A percentile compares a stretch with the other conserved stretches of the same genome.
Evolutionary conservation across 306 rosid species (phyloP).

Genomic region (Ammopiptanthus mongolicus): DNA sequence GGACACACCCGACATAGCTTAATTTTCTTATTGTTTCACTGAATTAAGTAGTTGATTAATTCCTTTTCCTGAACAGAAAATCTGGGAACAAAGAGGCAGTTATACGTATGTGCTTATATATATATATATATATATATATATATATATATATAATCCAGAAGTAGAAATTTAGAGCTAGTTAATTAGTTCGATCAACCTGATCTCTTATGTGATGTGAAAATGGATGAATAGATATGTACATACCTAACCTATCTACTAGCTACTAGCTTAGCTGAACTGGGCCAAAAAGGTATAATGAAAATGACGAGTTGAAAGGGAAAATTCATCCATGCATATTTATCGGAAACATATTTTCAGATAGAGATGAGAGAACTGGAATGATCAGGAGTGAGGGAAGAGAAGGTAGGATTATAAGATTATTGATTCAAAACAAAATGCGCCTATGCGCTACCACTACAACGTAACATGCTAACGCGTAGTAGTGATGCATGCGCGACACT

Average conservation of each 20-base stretch:
- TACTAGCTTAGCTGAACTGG: neutral
- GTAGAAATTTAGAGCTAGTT: too few relatives aligned
- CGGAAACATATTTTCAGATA: too few relatives aligned
- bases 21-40: neutral
- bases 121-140: too few relatives aligned
- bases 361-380: neutral
- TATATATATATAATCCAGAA: too few relatives aligned
- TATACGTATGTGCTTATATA: neutral
- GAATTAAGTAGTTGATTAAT: neutral
- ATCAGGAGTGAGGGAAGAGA: neutral
- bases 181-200: too few relatives aligned
- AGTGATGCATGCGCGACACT: slow-evolving; percentile 11
- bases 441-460: neutral
- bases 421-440: neutral
- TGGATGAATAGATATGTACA: neutral
- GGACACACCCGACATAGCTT: slow-evolving; percentile 59
- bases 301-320: slow-evolving; percentile 9
- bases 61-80: neutral
- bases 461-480: slow-evolving; percentile 18
- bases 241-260: neutral
- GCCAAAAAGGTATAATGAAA: neutral
- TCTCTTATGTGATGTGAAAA: neutral
- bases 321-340: neutral
- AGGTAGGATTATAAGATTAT: neutral
- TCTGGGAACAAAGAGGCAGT: neutral